Percentiles rank a stretch among this genome's conserved stretches.
These are phyloP conservation scores for Entoloma clypeatum DNA, from an alignment of 1,284 basidiomycete species.

Conservation along the genomic window DNA sequence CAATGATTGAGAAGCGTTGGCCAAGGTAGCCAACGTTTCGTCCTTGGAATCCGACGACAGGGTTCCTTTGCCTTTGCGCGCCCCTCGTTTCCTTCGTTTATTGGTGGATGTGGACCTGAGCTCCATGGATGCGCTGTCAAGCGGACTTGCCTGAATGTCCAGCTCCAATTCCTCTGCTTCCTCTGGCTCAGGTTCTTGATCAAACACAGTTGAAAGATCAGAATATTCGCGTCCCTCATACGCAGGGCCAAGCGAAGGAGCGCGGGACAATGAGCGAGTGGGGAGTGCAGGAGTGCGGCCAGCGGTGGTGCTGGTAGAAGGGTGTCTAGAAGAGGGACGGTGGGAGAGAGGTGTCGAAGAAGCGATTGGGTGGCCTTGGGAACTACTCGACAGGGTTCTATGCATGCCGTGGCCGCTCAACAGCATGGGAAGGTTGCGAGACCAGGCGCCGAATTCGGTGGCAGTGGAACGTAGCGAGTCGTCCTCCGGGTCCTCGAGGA, in stretches of 20 bases:
- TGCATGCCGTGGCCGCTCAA: slow-evolving; percentile 47
- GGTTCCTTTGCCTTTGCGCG: slow-evolving; percentile 63
- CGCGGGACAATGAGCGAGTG: slow-evolving; percentile 55
- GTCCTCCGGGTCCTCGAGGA: slow-evolving; percentile 60
- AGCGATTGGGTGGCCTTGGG: slow-evolving; percentile 57
- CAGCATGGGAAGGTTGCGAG: slow-evolving; percentile 72
- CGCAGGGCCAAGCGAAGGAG: slow-evolving; percentile 55
- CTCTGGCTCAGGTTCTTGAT: slow-evolving; percentile 45
- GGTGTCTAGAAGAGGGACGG: slow-evolving; percentile 61
- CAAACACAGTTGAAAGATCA: slow-evolving; percentile 49
- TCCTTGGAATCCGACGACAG: slow-evolving; percentile 39
- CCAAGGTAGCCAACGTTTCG: slow-evolving; percentile 65
- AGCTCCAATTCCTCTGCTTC: slow-evolving; percentile 33
- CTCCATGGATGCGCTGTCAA: slow-evolving; percentile 32
- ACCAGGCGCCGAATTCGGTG: slow-evolving; percentile 84
- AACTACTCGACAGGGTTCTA: slow-evolving; percentile 54
- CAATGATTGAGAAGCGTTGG: slow-evolving; percentile 75
- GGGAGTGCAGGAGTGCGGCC: slow-evolving; percentile 47
- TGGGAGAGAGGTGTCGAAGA: slow-evolving; percentile 62
- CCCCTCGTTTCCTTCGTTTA: slow-evolving; percentile 77
- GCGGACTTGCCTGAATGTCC: slow-evolving; percentile 30
- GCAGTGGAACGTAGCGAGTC: slow-evolving; percentile 69
- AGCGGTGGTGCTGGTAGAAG: slow-evolving; percentile 39
- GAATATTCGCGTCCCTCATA: slow-evolving; percentile 43
- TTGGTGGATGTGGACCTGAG: slow-evolving; percentile 62